Base-by-base conservation (phyloP, 1,284 basidiomycete genomes). In the Gastroboletus turbinatus region DNA sequence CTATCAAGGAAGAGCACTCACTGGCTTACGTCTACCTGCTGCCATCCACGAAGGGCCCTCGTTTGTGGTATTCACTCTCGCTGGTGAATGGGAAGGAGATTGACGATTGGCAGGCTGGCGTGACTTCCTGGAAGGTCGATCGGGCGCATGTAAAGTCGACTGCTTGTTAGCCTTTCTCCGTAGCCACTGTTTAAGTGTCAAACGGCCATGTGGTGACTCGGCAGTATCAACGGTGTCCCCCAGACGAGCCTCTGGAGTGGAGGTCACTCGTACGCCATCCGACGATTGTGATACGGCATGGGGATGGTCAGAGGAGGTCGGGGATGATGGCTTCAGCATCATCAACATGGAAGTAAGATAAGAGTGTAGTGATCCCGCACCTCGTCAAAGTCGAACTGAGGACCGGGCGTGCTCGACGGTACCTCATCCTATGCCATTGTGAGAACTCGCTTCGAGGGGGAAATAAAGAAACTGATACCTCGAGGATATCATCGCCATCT, bases 81-180 rank as follows among this genome's bases (percentile, higher is more conserved):
- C 9, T 29, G 29, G 5, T 10, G 39, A 21, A 25, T 5, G n/a
- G 5, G 47, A 27, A 16, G 40, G 23, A 1, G 39, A 7, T 8
- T 5, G 47, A 17, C 1, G 47, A 7, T 21, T 2, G 3, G 16
- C 17, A 5, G 17, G 23, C 8, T 14, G 1, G 7, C 2, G n/a
- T 1, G 13, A 6, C 8, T 45, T 43, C 16, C 38, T 13, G 0
- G 17, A 27, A 19, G 1, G 7, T 10, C 0, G 39, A 1, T 9
- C 40, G 9, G 17, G 8, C 3, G 27, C 2, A 1, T n/a, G n/a
- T 4, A 13, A 46, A 5, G 14, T 1, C 0, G 14, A 1, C 1
- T 7, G 3, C 13, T 21, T 10, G 8, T 21, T 10, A 2, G 0
- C 5, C 47, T 10, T 49, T 2, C 35, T 17, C 3, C 5, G 7